These are phyloP conservation scores for Flaveria robusta DNA, from an alignment of 129 eudicot species.

Conservation along the genomic window DNA sequence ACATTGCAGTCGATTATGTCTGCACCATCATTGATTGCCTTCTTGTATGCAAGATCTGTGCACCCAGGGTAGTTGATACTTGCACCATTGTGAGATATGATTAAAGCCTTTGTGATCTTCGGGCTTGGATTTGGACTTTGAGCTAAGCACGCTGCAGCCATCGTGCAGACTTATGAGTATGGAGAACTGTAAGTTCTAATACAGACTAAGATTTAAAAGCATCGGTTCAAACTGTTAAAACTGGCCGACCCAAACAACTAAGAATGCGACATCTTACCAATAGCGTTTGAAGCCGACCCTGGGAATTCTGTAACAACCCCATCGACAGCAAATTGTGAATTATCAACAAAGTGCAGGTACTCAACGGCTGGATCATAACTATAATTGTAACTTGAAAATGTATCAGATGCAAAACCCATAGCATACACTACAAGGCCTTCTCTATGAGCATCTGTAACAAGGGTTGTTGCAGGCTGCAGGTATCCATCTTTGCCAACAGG, in stretches of 20 bases:
- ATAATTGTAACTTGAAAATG: slow-evolving; percentile 59
- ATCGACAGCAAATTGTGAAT: slow-evolving; percentile 76
- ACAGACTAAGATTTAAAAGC: too few relatives aligned
- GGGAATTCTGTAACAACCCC: slow-evolving; percentile 84
- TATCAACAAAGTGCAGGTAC: slow-evolving; percentile 68
- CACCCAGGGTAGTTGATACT: slow-evolving; percentile 82
- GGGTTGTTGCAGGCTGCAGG: slow-evolving; percentile 61
- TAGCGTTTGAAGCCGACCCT: slow-evolving; percentile 73
- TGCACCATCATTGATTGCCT: slow-evolving; percentile 80
- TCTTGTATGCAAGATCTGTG: slow-evolving; percentile 83
- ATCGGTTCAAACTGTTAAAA: neutral
- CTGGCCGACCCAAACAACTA: neutral
- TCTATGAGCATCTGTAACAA: slow-evolving; percentile 81
- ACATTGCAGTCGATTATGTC: slow-evolving; percentile 89
- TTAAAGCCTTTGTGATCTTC: slow-evolving; percentile 41
- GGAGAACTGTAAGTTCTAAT: neutral
- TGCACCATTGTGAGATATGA: slow-evolving; percentile 87
- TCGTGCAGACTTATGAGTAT: neutral
- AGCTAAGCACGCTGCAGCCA: slow-evolving; percentile 77
- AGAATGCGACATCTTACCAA: slow-evolving; percentile 42
- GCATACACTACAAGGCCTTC: slow-evolving; percentile 73
- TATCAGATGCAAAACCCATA: slow-evolving; percentile 69
- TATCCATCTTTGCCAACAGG: slow-evolving; percentile 50
- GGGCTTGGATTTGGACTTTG: slow-evolving; percentile 47
- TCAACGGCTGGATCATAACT: slow-evolving; percentile 83